phyloP scores from a whole-genome alignment of 73 alveolate species.

The Tetrahymena malaccensis region DNA sequence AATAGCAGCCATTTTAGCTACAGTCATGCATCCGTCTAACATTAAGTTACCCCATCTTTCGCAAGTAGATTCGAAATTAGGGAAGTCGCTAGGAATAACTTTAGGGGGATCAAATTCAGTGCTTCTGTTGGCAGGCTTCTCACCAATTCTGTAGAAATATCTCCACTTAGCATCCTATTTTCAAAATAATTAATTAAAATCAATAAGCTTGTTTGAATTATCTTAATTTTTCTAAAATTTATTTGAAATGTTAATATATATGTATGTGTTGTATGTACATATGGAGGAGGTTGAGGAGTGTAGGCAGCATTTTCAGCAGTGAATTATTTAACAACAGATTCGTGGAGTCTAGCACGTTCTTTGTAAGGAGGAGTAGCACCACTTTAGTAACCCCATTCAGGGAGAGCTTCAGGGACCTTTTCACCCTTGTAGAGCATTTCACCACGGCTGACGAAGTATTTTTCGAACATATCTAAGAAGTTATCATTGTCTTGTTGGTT shows the following conservation, averaged over 20 bases:
- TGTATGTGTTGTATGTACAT: no score
- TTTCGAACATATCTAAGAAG: constrained; percentile 73
- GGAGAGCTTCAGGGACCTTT: constrained; percentile 59
- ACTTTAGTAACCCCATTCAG: constrained; percentile 65
- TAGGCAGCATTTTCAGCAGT: constrained; percentile 62
- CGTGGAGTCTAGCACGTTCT: constrained; percentile 83
- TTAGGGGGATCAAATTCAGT: constrained; percentile 54
- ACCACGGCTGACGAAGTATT: constrained; percentile 56
- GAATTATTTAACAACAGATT: constrained; percentile 35
- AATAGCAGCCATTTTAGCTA: constrained; percentile 82
- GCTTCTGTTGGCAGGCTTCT: constrained; percentile 20
- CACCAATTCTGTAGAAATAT: constrained; percentile 82
- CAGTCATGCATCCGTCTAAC: constrained; percentile 72
- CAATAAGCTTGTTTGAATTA: neutral
- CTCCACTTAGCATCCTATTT: constrained; percentile 84
- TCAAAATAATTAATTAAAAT: neutral
- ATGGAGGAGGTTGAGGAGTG: constrained; percentile 81
- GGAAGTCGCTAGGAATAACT: constrained; percentile 67
- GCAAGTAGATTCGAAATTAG: constrained; percentile 67
- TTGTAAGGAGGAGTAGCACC: constrained; percentile 84
- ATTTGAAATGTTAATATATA: neutral
- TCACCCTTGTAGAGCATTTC: constrained; percentile 55
- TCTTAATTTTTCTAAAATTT: neutral
- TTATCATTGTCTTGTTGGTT: constrained; percentile 63
- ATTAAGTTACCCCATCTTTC: constrained; percentile 84